A percentile compares a stretch with the other conserved stretches of the same genome.
Evolutionary conservation across 257 asterid genomes (phyloP).

Genomic region (Ophiorrhiza pumila): DNA sequence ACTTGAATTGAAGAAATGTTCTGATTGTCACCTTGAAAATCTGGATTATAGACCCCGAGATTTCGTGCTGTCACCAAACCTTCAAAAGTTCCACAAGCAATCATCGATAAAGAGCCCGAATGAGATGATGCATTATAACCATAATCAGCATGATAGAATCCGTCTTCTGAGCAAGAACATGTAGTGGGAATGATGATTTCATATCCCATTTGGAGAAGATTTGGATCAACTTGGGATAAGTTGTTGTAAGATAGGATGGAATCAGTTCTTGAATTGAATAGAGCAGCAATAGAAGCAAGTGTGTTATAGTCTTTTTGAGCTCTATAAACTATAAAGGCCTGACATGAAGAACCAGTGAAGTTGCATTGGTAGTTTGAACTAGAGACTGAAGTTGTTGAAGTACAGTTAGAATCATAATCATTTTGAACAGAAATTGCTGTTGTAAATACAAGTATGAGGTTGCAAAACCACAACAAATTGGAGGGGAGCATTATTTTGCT

Average conservation of each 20-base stretch:
- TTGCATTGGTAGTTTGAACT: slow-evolving; percentile 2
- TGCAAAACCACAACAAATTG: not conserved
- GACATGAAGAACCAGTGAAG: slow-evolving; percentile 5
- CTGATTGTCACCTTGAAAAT: slow-evolving; percentile 5
- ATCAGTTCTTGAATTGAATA: slow-evolving; percentile 2
- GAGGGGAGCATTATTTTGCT: not conserved
- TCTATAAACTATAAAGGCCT: slow-evolving; percentile 19
- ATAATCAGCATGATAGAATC: not conserved
- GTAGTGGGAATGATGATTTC: slow-evolving; percentile 15
- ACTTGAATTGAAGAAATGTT: slow-evolving; percentile 4
- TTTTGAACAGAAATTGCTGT: slow-evolving; percentile 4
- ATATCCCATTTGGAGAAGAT: slow-evolving; percentile 6
- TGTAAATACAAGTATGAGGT: not conserved
- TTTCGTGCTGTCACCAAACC: slow-evolving; percentile 8
- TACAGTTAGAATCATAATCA: slow-evolving; percentile 1
- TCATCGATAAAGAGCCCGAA: not conserved
- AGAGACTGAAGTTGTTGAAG: slow-evolving; percentile 3
- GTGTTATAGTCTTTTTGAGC: slow-evolving; percentile 13
- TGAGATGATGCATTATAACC: not conserved
- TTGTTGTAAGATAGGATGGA: slow-evolving; percentile 7
- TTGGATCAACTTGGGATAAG: slow-evolving; percentile 13
- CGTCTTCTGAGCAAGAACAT: slow-evolving; percentile 16
- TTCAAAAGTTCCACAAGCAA: slow-evolving; percentile 18
- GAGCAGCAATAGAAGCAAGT: slow-evolving; percentile 8
- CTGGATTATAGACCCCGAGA: slow-evolving; percentile 6